Evolutionary conservation across 208 protist genomes (phyloP).

Genomic region (Leishmania guyanensis): DNA sequence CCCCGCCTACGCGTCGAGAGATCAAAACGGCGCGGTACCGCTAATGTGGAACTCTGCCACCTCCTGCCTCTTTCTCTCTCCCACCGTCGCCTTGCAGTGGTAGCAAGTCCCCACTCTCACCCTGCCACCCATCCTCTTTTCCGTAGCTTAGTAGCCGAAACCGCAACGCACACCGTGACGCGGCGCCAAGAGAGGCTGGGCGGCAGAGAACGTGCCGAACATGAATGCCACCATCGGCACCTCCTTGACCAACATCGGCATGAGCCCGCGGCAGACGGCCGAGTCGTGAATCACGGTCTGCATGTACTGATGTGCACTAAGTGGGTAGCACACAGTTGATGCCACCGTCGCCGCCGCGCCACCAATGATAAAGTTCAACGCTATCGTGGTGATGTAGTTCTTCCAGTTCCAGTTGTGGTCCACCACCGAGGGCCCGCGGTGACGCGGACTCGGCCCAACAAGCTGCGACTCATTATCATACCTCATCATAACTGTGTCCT

Average conservation of each 20-base stretch:
- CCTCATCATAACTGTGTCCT: slow-evolving; percentile 14
- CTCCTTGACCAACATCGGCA: slow-evolving; percentile 81
- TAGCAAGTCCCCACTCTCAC: neutral
- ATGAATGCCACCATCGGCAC: slow-evolving; percentile 89
- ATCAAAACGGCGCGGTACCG: neutral
- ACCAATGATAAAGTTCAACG: slow-evolving; percentile 71
- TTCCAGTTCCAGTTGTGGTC: slow-evolving; percentile 53
- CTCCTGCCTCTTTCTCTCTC: neutral
- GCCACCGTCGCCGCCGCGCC: slow-evolving; percentile 81
- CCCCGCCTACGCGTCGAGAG: neutral
- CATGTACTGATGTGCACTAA: slow-evolving; percentile 85
- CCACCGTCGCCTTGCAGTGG: neutral
- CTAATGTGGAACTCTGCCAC: neutral
- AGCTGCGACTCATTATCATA: slow-evolving; percentile 18
- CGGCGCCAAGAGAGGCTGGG: slow-evolving; percentile 77
- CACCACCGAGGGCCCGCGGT: slow-evolving; percentile 13
- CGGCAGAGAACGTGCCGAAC: slow-evolving; percentile 77
- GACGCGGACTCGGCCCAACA: neutral
- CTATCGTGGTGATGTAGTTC: slow-evolving; percentile 65
- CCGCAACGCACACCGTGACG: slow-evolving; percentile 84
- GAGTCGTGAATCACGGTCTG: slow-evolving; percentile 93
- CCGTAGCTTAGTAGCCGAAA: slow-evolving; percentile 75
- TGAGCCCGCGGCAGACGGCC: slow-evolving; percentile 81
- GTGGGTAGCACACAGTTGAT: slow-evolving; percentile 86
- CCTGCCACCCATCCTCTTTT: neutral